Conservation (phyloP, 164 flowering plant genomes). For the Vitis amurensis region DNA sequence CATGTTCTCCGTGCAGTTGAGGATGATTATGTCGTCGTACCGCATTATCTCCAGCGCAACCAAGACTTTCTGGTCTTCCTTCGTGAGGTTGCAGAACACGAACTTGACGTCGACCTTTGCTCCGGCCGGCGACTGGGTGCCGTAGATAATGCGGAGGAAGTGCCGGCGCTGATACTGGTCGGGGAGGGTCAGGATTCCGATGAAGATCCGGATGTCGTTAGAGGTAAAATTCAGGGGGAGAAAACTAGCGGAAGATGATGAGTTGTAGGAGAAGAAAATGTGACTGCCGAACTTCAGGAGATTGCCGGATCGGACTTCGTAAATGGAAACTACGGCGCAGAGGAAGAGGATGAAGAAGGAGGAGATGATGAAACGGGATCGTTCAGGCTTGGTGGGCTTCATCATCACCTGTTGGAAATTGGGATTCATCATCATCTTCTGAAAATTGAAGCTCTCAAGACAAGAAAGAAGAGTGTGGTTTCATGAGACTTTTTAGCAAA, state of each 20-base stretch:
- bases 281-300: constrained; percentile 41
- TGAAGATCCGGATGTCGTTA: constrained; percentile 51
- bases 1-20: constrained; percentile 80
- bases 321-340: constrained; percentile 63
- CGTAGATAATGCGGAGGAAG: constrained; percentile 73
- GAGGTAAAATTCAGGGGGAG: background rate
- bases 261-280: constrained; percentile 20
- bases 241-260: background rate
- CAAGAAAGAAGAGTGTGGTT: background rate
- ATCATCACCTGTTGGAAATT: constrained; percentile 9
- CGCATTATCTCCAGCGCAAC: constrained; percentile 86
- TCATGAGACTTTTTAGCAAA: background rate
- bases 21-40: constrained; percentile 74
- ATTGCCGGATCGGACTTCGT: constrained; percentile 55
- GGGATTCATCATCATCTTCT: background rate
- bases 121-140: constrained; percentile 44
- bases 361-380: constrained; percentile 25
- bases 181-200: constrained; percentile 74
- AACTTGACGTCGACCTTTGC: constrained; percentile 70
- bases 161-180: constrained; percentile 73
- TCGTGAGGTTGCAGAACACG: constrained; percentile 82
- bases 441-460: background rate
- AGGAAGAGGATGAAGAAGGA: constrained; percentile 47
- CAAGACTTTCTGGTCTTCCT: constrained; percentile 67
- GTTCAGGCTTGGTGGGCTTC: constrained; percentile 20